Evolutionary conservation across 352 stramenopile species (phyloP).

Genomic region (Pythium monospermum): DNA sequence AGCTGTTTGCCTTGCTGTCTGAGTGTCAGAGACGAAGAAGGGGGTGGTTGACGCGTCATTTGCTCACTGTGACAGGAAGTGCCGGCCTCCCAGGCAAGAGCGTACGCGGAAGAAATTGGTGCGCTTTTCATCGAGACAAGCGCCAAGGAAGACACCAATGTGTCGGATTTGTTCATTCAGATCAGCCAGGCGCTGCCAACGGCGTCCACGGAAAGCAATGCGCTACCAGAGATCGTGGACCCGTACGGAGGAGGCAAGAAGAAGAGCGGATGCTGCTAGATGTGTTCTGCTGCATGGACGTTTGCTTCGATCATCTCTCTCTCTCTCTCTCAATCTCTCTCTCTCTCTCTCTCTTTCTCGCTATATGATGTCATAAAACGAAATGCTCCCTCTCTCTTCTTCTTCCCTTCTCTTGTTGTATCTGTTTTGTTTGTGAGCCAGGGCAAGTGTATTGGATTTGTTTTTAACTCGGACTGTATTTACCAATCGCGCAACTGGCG

Average conservation of each 20-base stretch:
- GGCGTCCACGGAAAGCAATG: conserved; percentile 70
- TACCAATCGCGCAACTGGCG: conserved; percentile 73
- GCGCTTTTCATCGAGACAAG: conserved; percentile 93
- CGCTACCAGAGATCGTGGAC: conserved; percentile 81
- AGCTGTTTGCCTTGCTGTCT: neutral
- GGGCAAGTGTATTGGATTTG: neutral
- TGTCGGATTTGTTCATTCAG: conserved; percentile 92
- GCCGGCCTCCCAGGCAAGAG: conserved; percentile 71
- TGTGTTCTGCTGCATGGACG: conserved; percentile 2
- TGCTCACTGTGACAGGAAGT: conserved; percentile 64
- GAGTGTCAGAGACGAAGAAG: too few species aligned
- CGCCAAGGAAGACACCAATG: conserved; percentile 92
- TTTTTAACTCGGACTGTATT: neutral
- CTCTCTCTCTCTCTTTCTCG: too few species aligned
- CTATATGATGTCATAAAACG: neutral
- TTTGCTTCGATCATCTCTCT: neutral
- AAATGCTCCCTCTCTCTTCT: neutral
- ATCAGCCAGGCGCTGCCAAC: conserved; percentile 81
- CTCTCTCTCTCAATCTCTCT: too few species aligned
- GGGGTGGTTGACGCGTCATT: neutral
- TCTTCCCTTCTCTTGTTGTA: conserved; percentile 1
- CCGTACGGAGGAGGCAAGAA: conserved; percentile 81
- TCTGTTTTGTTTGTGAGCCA: neutral
- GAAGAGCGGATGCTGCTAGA: conserved; percentile 81
- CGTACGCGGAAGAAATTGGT: conserved; percentile 91